Conservation (phyloP, 257 asterid species). For the Nicotiana noctiflora region DNA sequence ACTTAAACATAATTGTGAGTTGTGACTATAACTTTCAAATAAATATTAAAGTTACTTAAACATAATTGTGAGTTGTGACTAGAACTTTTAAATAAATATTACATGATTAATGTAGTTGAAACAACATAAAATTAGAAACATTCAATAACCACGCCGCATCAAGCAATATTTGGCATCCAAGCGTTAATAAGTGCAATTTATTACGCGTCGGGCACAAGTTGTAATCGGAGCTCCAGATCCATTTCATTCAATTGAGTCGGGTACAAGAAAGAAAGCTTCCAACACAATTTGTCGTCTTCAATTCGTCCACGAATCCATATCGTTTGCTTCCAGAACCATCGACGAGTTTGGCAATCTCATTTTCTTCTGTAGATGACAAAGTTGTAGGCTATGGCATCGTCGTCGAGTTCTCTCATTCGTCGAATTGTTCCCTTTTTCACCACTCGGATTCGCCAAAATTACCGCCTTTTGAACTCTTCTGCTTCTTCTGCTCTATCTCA, state of each 20-base stretch:
- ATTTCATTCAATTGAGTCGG: background rate
- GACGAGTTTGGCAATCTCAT: background rate
- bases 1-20: no score
- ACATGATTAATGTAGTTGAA: no score
- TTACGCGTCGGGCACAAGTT: slow-evolving; percentile 2
- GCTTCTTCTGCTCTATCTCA: slow-evolving; percentile 37
- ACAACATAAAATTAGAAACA: no score
- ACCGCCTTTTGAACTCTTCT: slow-evolving; percentile 34
- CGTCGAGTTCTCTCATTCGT: slow-evolving; percentile 39
- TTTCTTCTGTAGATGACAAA: background rate
- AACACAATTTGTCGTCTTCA: background rate
- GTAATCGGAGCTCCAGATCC: slow-evolving; percentile 5
- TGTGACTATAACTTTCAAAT: no score
- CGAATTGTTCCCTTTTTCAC: slow-evolving; percentile 47
- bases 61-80: no score
- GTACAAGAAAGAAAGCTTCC: background rate
- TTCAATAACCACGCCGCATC: no score
- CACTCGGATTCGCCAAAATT: slow-evolving; percentile 56
- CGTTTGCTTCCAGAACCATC: background rate
- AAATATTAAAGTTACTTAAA: no score
- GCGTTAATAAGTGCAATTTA: no score
- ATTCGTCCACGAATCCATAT: background rate
- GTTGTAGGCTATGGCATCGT: no score
- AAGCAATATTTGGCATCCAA: no score
- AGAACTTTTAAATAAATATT: no score